Base-by-base conservation (phyloP, 164 flowering plant genomes). In the Litsea cubeba region DNA sequence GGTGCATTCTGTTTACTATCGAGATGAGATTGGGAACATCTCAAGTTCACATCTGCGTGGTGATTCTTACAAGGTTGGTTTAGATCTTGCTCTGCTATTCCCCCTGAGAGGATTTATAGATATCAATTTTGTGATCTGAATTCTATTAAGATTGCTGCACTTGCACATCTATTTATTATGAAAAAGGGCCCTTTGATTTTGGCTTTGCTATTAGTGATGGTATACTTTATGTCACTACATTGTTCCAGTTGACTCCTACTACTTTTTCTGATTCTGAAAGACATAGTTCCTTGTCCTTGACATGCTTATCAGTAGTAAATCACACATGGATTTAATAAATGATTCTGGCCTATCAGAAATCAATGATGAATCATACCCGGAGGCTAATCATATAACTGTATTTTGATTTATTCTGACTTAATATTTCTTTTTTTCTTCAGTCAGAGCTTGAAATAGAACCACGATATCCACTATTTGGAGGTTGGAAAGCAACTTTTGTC, bases 391-490 rank as follows among this genome's bases (percentile, higher is more conserved):
- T 63, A 22, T 20, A 72, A 23, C 69, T 58, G 2, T 68, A 67
- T 76, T 25, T 49, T n/a, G 64, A 11, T 32, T 65, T 65, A 58
- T 46, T 49, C 69, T 73, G 40, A 76, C 69, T 65, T 72, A 70
- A 67, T 26, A 22, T 71, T 79, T 68, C 51, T 75, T 35, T 15
- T 69, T 68, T 77, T 51, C 46, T 78, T 65, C 93, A 96, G 99
- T 92, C 99, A 64, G 98, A 93, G 78, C 88, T 94, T 75, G 93
- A 92, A 83, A 85, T 96, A 67, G 97, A 93, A 77, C 99, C 99
- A 35, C 86, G 99, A 1, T 94, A 94, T 84, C 99, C 99, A 40
- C 76, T 96, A 72, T 92, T 96, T 85, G 99, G 99, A 72, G 99
- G 99, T 62, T 96, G 99, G 99, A 96, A 83, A 81, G 82, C 99